Evolutionary conservation across 2,329 filamentous ascomycete species (phyloP).

Genomic region (Coniochaeta ligniaria): DNA sequence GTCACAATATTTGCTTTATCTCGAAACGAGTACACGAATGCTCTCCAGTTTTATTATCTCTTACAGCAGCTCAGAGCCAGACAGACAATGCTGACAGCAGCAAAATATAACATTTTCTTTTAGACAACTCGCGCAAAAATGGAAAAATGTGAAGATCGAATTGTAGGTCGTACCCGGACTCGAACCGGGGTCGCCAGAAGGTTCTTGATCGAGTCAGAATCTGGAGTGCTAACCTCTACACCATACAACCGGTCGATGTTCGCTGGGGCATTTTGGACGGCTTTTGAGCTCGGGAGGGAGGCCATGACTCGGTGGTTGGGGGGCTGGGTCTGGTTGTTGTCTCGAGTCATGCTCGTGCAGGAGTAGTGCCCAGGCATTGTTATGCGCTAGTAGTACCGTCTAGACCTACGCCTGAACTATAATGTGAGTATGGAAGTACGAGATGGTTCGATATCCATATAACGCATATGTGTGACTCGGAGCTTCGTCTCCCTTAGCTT

Average conservation of each 20-base stretch:
- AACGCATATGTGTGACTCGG: too few species aligned
- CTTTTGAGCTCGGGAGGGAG: neutral
- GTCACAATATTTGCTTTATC: too few species aligned
- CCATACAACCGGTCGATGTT: neutral
- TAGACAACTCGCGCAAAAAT: too few species aligned
- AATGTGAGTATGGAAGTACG: too few species aligned
- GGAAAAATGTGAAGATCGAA: neutral
- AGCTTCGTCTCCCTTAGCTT: too few species aligned
- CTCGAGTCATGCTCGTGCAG: neutral
- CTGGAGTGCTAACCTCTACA: constrained; percentile 1
- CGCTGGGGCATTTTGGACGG: neutral
- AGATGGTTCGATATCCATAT: too few species aligned
- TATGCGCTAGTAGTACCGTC: too few species aligned
- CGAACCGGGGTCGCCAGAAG: neutral
- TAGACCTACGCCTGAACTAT: neutral
- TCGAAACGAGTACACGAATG: too few species aligned
- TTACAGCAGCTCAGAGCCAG: too few species aligned
- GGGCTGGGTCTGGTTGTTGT: neutral
- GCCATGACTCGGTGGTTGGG: neutral
- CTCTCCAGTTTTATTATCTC: too few species aligned
- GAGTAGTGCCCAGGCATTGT: neutral
- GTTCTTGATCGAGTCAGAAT: neutral
- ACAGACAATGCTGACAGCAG: too few species aligned
- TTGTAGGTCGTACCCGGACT: neutral
- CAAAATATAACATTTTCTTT: too few species aligned